Conservation (phyloP, 306 rosid genomes). For the Castanea mollissima region DNA sequence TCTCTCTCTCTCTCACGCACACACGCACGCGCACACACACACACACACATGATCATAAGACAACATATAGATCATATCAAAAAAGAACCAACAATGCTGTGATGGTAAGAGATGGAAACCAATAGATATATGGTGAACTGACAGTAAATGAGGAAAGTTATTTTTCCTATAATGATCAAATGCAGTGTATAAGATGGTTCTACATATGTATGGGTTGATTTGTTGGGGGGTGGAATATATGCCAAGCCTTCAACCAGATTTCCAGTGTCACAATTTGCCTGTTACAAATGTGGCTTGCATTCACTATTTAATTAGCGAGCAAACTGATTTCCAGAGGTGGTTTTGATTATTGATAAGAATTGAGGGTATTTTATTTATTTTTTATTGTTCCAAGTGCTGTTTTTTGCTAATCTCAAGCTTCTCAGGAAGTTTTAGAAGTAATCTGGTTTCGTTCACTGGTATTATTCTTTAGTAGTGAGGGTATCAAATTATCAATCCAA, state of each 20-base stretch:
- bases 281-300: background rate
- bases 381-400: background rate
- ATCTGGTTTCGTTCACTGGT: background rate
- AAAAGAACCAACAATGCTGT: too few species aligned
- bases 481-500: background rate
- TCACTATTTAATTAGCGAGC: background rate
- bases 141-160: background rate
- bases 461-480: background rate
- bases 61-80: background rate
- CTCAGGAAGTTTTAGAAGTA: background rate
- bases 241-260: background rate
- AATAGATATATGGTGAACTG: background rate
- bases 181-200: background rate
- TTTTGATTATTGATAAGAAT: background rate
- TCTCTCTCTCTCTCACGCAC: background rate
- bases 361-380: background rate
- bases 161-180: background rate
- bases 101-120: background rate
- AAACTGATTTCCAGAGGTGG: background rate
- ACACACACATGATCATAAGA: background rate
- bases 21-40: too few species aligned
- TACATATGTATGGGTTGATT: background rate
- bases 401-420: background rate
- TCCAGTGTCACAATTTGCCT: background rate
- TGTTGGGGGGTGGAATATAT: background rate